Base-by-base conservation (phyloP, 176 grass and related monocot genomes). In the Rhynchospora pubera region DNA sequence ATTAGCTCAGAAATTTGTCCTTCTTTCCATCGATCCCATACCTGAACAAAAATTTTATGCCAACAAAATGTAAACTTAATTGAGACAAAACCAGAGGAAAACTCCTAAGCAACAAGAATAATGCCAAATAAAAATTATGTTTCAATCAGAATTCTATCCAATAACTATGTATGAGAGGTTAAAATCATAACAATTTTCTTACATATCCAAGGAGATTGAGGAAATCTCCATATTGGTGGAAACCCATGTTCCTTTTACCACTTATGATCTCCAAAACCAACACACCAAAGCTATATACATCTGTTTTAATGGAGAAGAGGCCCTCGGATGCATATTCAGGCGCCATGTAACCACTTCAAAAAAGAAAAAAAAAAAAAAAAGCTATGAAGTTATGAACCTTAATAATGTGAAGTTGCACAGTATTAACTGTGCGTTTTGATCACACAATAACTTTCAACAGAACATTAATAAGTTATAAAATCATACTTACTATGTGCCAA, bases 261-360 rank as follows among this genome's bases (percentile, higher is more conserved):
- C 87, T 89, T 47, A 89, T 56, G 14, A 86, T 89, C 59, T 89
- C 87, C 74, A 89, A 34, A 45, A 89, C 26, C 45, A 89, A 62
- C 22, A 89, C 87, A 7, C 87, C 87, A 26, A 86, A 89, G 68
- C 87, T 86, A 48, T 83, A 89, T 42, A 86, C 84, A 83, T 89
- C 88, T 26, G 84, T 83, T 79, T 89, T 89, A 6, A 79, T 22
- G 16, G 88, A 89, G 70, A 89, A 89, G 15, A 62, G 19, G 30
- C 88, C 84, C 51, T 82, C 59, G 21, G 82, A 79, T 44, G 84
- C 88, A 47, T 89, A 89, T 42, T 89, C 88, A 16, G 88, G 88
- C 53, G 88, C 81, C 88, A 89, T 86, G 66, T 89, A 89, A 48
- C 88, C 88, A 19, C 88, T 89, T 59, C 79, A 86, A 51, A 66